These are phyloP conservation scores for Aspergillus pseudonomiae DNA, from an alignment of 2,329 filamentous ascomycete species.

Conservation along the genomic window DNA sequence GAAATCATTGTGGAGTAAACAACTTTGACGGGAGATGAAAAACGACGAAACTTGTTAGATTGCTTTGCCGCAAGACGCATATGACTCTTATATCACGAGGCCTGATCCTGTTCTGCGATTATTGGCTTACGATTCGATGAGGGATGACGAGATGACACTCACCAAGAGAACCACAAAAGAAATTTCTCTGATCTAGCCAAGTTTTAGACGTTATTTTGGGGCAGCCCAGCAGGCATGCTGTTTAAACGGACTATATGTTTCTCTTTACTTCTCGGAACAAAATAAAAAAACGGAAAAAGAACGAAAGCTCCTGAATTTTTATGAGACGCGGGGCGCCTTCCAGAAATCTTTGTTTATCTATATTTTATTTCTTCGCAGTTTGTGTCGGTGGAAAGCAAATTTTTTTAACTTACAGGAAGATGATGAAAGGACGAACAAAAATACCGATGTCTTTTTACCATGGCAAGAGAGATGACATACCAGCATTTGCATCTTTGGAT, in stretches of 20 bases:
- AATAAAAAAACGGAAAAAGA: constrained; percentile 31
- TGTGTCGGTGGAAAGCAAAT: constrained; percentile 27
- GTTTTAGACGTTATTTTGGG: constrained; percentile 47
- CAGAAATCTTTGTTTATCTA: constrained; percentile 25
- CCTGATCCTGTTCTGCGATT: constrained; percentile 41
- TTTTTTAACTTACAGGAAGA: constrained; percentile 33
- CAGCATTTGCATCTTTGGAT: constrained; percentile 40
- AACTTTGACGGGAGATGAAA: constrained; percentile 35
- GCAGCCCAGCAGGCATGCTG: constrained; percentile 41
- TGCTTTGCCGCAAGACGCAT: constrained; percentile 46
- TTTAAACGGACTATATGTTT: constrained; percentile 34
- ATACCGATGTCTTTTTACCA: constrained; percentile 29
- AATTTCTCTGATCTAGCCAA: constrained; percentile 45
- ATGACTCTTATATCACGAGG: constrained; percentile 46
- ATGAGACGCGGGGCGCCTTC: constrained; percentile 30
- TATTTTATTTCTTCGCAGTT: constrained; percentile 17
- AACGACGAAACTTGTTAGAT: constrained; percentile 39
- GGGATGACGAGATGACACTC: constrained; percentile 51
- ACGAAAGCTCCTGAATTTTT: constrained; percentile 27
- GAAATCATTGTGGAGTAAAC: constrained; percentile 66
- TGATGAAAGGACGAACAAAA: constrained; percentile 42
- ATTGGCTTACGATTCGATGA: constrained; percentile 52
- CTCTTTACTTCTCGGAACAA: constrained; percentile 33
- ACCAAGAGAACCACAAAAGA: constrained; percentile 43
- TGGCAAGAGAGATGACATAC: constrained; percentile 40